Evolutionary conservation across 2,329 filamentous ascomycete genomes (phyloP).

Genomic region (Xylariaceae sp.): DNA sequence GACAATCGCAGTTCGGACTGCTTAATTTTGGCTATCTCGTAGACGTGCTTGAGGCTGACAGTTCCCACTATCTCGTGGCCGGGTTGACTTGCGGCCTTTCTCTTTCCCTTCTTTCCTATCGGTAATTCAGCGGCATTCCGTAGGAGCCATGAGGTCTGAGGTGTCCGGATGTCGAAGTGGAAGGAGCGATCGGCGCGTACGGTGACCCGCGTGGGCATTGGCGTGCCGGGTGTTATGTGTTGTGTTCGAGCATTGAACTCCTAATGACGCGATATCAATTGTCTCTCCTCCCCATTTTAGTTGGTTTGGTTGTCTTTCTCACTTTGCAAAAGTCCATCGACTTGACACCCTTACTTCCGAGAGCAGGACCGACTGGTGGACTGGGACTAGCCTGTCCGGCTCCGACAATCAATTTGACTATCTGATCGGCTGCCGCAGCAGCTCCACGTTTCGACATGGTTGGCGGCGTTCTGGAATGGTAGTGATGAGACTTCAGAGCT

Average conservation of each 20-base stretch:
- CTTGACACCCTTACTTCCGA: constrained; percentile 97
- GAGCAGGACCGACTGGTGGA: constrained; percentile 90
- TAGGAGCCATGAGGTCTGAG: constrained; percentile 87
- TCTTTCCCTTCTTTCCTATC: constrained; percentile 67
- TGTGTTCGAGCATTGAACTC: constrained; percentile 96
- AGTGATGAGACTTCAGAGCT: neutral
- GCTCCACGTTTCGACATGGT: constrained; percentile 51
- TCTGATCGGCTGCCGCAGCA: constrained; percentile 54
- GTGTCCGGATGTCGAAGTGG: constrained; percentile 87
- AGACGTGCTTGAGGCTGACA: constrained; percentile 90
- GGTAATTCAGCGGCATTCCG: constrained; percentile 77
- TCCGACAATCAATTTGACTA: constrained; percentile 96
- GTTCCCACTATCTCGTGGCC: constrained; percentile 76
- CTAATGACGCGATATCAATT: too few relatives aligned
- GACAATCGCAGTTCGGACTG: constrained; percentile 71
- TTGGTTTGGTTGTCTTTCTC: constrained; percentile 1
- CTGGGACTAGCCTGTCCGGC: constrained; percentile 92
- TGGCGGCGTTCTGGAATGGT: constrained; percentile 6
- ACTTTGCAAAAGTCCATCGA: constrained; percentile 99
- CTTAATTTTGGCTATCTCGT: constrained; percentile 98
- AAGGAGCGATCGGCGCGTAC: constrained; percentile 93
- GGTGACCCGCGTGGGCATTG: constrained; percentile 84
- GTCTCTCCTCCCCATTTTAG: too few relatives aligned
- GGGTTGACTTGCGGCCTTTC: constrained; percentile 72
- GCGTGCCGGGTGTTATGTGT: constrained; percentile 76